These are phyloP conservation scores for Trichoderma guizhouense DNA, from an alignment of 2,329 filamentous ascomycete genomes.

Conservation along the genomic window DNA sequence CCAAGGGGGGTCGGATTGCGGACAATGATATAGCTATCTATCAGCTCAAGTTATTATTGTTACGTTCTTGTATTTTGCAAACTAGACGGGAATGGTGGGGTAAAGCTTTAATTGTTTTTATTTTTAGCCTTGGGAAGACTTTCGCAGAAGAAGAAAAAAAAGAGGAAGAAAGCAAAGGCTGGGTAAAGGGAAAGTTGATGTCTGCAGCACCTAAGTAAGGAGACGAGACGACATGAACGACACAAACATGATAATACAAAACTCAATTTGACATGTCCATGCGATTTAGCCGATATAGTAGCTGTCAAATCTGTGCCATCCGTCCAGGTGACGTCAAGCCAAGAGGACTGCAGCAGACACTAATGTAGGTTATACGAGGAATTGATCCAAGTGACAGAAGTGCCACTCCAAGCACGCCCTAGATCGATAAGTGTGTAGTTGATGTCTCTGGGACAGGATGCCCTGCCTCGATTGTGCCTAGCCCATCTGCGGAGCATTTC, in stretches of 20 bases:
- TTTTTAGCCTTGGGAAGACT: conserved; percentile 15
- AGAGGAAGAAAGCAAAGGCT: conserved; percentile 8
- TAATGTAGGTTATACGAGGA: conserved; percentile 14
- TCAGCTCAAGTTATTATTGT: conserved; percentile 22
- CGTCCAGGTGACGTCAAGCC: conserved; percentile 14
- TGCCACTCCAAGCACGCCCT: background rate
- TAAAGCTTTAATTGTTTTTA: conserved; percentile 21
- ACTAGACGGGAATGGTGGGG: conserved; percentile 30
- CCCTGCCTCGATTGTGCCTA: background rate
- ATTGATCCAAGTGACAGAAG: background rate
- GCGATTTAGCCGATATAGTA: background rate
- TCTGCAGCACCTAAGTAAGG: conserved; percentile 1
- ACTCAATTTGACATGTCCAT: conserved; percentile 3
- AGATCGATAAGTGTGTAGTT: conserved; percentile 1
- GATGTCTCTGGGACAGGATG: background rate
- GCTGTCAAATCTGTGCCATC: background rate
- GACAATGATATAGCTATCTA: conserved; percentile 11
- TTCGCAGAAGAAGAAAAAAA: conserved; percentile 3
- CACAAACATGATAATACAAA: conserved; percentile 20
- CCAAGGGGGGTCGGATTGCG: conserved; percentile 20
- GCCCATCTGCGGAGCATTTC: background rate
- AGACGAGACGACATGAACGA: conserved; percentile 13
- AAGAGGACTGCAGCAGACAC: conserved; percentile 1
- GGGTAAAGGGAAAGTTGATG: conserved; percentile 14
- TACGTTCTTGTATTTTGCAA: conserved; percentile 34